phyloP scores from a whole-genome alignment of 192 early-diverging fungal species.

The Funneliformis mosseae region DNA sequence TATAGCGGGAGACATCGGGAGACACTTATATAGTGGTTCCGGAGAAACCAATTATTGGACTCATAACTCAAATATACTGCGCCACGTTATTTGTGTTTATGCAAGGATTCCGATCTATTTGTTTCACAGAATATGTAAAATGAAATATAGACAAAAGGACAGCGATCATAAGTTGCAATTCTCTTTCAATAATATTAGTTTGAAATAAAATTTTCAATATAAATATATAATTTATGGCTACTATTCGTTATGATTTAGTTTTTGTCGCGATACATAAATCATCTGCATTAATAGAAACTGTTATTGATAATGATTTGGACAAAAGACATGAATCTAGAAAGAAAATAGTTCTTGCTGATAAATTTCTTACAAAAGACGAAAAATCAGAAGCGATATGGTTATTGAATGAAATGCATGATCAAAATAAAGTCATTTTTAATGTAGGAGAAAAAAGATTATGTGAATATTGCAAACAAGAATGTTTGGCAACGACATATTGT shows the following conservation, averaged over 20 bases:
- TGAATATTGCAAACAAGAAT: not conserved
- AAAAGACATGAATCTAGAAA: not conserved
- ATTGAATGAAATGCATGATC: not conserved
- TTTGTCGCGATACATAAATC: not conserved
- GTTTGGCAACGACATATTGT: not conserved
- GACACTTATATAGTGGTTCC: no score
- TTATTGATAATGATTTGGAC: not conserved
- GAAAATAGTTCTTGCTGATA: not conserved
- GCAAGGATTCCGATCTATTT: no score
- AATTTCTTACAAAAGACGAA: not conserved
- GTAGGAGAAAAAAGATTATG: not conserved
- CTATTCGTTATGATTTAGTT: not conserved
- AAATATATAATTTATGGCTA: not conserved
- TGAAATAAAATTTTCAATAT: no score
- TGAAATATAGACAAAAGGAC: no score
- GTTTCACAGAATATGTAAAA: no score
- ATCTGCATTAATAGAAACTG: not conserved
- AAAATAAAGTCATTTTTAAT: not conserved
- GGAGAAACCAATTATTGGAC: no score
- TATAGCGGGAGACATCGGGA: no score
- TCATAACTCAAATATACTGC: no score
- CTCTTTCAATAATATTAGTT: no score
- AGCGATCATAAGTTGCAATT: no score
- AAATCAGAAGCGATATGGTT: not conserved
- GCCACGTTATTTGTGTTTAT: no score